These are phyloP conservation scores for Epicoccum nigrum DNA, from an alignment of 2,329 filamentous ascomycete species.

Conservation along the genomic window DNA sequence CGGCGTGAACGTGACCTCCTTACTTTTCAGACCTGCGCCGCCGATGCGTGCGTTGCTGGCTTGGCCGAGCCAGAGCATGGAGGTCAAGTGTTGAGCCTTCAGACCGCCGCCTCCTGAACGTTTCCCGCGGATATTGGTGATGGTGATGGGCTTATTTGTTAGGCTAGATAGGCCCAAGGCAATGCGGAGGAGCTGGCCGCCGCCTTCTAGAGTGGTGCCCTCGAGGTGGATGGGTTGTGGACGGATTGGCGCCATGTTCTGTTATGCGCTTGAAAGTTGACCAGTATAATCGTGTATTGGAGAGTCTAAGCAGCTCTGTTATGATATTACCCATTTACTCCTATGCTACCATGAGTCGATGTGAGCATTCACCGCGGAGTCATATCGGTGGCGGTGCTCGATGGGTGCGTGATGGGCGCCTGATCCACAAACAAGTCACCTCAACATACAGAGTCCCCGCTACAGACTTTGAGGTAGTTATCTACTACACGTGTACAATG, in stretches of 20 bases:
- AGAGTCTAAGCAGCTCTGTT: too few relatives aligned
- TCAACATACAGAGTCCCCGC: too few relatives aligned
- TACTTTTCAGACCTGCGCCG: slow-evolving; percentile 53
- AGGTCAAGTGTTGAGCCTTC: slow-evolving; percentile 63
- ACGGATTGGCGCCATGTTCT: slow-evolving; percentile 12
- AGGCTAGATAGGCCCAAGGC: slow-evolving; percentile 62
- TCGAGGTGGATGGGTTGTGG: slow-evolving; percentile 49
- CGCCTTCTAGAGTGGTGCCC: slow-evolving; percentile 65
- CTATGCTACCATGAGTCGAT: slow-evolving; percentile 24
- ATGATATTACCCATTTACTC: neutral
- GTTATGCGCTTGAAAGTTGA: too few relatives aligned
- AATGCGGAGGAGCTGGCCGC: slow-evolving; percentile 65
- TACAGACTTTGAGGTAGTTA: too few relatives aligned
- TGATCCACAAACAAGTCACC: too few relatives aligned
- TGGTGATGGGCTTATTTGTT: slow-evolving; percentile 56
- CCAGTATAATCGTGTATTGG: too few relatives aligned
- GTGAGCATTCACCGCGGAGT: slow-evolving; percentile 15
- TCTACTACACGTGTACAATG: too few relatives aligned
- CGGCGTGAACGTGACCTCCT: slow-evolving; percentile 48
- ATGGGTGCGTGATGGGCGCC: neutral
- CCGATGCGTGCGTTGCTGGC: slow-evolving; percentile 54
- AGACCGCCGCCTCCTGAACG: slow-evolving; percentile 59
- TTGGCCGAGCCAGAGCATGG: slow-evolving; percentile 58
- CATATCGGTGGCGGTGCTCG: slow-evolving; percentile 25
- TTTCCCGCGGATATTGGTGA: slow-evolving; percentile 62